Base-by-base conservation (phyloP, 129 eudicot genomes). In the Saussurea involucrata region DNA sequence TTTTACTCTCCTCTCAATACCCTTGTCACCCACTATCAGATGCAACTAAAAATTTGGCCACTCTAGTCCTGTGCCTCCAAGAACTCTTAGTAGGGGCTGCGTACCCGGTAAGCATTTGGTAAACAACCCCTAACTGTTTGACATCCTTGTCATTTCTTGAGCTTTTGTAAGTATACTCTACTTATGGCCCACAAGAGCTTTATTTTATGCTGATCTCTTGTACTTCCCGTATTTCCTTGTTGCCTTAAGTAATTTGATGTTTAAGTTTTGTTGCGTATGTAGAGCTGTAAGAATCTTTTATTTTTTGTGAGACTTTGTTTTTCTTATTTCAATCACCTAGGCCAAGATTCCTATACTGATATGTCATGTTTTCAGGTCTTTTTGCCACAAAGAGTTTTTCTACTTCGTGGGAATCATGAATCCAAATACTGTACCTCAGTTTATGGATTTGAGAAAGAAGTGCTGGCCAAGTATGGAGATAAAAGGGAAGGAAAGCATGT, bases 331-430 rank as follows among this genome's bases (percentile, higher is more conserved):
- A 15, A 67, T 27, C 8, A 29, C 67, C 3, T 40, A 68, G 22
- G 34, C 18, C 18, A 18, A 11, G 29, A 28, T 79, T 71, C 72
- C 25, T 44, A 64, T 67, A 33, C 36, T 74, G 75, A 55, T 66
- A 53, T 42, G 34, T 15, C 76, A 68, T 73, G 66, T 64, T 42
- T 71, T 83, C 40, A 95, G 99, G 92, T 95, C 31, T 75, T 83
- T 69, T 69, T 95, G 89, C 99, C 99, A 25, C 85, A 92, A 24
- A 95, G 97, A 82, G 99, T 95, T 22, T 95, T 75, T 77, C 82
- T 95, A 22, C 96, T 95, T 67, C 99, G 99, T 29, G 99, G 99
- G 69, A 95, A 95, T 80, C 99, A 95, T 32, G 99, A 95, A 77
- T 95, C 99, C 3, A 95, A 92, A 66, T 95, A 95, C 64, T 95